Percentiles rank a stretch among this genome's conserved stretches.
Conservation (phyloP, 2,329 filamentous ascomycete genomes). For the Sporothrix phasma region DNA sequence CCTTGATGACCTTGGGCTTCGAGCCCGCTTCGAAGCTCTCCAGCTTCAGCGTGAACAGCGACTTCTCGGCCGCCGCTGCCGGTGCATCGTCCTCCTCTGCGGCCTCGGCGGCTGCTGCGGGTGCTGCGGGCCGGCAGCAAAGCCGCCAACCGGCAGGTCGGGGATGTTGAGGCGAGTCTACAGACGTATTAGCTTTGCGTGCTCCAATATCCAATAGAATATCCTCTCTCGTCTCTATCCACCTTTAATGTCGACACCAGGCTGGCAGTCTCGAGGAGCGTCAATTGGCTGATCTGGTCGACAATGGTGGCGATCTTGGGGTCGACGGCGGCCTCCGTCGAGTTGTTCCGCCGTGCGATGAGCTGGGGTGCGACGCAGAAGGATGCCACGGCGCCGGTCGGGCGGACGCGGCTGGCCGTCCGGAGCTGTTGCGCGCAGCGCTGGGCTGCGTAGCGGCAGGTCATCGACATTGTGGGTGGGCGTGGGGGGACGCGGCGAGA, state of each 20-base stretch:
- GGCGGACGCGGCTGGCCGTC: conserved; percentile 36
- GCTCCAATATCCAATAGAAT: background rate
- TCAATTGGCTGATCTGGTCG: conserved; percentile 98
- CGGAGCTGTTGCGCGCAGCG: conserved; percentile 55
- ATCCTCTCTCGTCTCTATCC: conserved; percentile 16
- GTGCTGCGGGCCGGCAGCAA: conserved; percentile 54
- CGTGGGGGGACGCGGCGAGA: background rate
- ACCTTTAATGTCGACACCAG: conserved; percentile 94
- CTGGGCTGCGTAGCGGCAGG: conserved; percentile 54
- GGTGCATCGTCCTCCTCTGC: conserved; percentile 84
- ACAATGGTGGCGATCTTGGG: conserved; percentile 94
- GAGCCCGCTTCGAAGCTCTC: conserved; percentile 74
- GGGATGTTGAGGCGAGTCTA: conserved; percentile 94
- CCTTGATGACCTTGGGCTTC: conserved; percentile 99
- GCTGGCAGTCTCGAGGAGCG: conserved; percentile 91
- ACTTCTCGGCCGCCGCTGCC: conserved; percentile 86
- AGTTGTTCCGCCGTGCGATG: conserved; percentile 71
- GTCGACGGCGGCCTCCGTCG: conserved; percentile 66
- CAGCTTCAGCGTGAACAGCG: conserved; percentile 93
- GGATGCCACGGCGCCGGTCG: conserved; percentile 30
- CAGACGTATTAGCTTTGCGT: background rate
- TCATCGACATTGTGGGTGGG: conserved; percentile 44
- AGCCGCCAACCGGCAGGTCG: conserved; percentile 89
- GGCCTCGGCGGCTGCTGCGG: conserved; percentile 50
- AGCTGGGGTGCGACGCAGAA: conserved; percentile 30